phyloP scores from a whole-genome alignment of 768 basidiomycete species.

The Rhodotorula toruloides region DNA sequence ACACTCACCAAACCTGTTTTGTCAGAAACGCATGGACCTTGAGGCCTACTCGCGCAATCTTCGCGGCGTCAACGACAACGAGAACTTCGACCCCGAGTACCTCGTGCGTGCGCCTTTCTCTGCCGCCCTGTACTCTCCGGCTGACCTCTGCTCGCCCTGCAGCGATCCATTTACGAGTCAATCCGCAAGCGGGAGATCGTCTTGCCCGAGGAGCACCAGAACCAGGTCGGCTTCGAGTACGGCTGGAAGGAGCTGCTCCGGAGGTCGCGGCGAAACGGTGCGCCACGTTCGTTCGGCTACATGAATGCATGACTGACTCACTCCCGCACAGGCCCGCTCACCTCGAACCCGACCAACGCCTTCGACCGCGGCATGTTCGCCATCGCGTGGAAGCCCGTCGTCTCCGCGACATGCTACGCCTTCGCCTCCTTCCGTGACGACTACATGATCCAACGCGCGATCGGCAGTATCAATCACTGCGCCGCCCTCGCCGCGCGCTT shows the following conservation, averaged over 20 bases:
- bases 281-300: not conserved
- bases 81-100: slow-evolving; percentile 78
- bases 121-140: slow-evolving; percentile 8
- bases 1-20: not conserved
- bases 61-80: slow-evolving; percentile 80
- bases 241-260: slow-evolving; percentile 94
- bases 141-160: slow-evolving; percentile 8
- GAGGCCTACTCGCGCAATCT: slow-evolving; percentile 91
- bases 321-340: slow-evolving; percentile 55
- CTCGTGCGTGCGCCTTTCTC: slow-evolving; percentile 55
- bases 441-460: slow-evolving; percentile 87
- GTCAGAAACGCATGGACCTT: slow-evolving; percentile 88
- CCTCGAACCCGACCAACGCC: slow-evolving; percentile 68
- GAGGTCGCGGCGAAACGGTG: slow-evolving; percentile 57
- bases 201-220: slow-evolving; percentile 95
- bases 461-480: slow-evolving; percentile 94
- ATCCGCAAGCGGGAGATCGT: slow-evolving; percentile 91
- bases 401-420: slow-evolving; percentile 90
- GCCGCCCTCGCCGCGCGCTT: slow-evolving; percentile 87
- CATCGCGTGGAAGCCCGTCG: slow-evolving; percentile 82
- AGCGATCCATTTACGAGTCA: slow-evolving; percentile 88
- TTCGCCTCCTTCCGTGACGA: slow-evolving; percentile 96
- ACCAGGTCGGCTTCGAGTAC: slow-evolving; percentile 94
- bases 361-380: slow-evolving; percentile 95
- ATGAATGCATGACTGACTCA: not conserved